A percentile compares a stretch with the other conserved stretches of the same genome.
These are phyloP conservation scores for Lithospermum erythrorhizon DNA, from an alignment of 257 asterid species.

Conservation along the genomic window DNA sequence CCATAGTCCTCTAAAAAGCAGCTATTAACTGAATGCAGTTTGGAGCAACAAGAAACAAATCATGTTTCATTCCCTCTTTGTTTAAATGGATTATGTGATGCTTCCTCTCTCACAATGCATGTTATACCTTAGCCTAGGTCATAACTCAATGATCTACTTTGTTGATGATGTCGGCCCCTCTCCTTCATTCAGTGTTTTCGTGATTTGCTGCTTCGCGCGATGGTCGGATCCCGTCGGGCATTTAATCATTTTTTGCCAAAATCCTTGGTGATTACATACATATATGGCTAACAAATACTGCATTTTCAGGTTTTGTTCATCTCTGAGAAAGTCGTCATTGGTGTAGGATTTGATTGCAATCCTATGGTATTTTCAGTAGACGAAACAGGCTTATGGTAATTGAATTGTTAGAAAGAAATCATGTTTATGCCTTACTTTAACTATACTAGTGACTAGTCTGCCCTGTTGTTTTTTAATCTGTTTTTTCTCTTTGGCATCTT, in stretches of 20 bases:
- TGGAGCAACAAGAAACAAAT: background rate
- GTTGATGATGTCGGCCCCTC: conserved; percentile 93
- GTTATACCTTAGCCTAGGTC: conserved; percentile 46
- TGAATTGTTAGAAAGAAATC: conserved; percentile 15
- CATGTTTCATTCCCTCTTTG: background rate
- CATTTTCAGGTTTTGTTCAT: conserved; percentile 58
- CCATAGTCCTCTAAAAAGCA: background rate
- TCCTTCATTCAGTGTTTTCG: conserved; percentile 97
- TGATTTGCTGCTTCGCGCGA: conserved; percentile 99
- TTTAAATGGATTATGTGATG: too few relatives aligned
- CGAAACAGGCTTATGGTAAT: conserved; percentile 82
- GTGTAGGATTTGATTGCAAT: conserved; percentile 93
- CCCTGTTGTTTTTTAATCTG: conserved; percentile 1
- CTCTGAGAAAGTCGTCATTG: conserved; percentile 85
- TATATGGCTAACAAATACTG: conserved; percentile 15
- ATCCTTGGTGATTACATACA: conserved; percentile 14
- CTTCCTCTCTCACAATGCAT: background rate
- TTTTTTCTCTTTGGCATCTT: background rate
- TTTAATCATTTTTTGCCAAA: conserved; percentile 12
- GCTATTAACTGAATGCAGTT: conserved; percentile 4
- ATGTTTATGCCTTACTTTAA: background rate
- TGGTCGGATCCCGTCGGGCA: conserved; percentile 81
- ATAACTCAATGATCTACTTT: conserved; percentile 92
- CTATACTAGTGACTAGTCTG: conserved; percentile 1
- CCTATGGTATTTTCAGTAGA: conserved; percentile 90